Evolutionary conservation across 2,329 filamentous ascomycete species (phyloP).

Genomic region (Colletotrichum graminicola): DNA sequence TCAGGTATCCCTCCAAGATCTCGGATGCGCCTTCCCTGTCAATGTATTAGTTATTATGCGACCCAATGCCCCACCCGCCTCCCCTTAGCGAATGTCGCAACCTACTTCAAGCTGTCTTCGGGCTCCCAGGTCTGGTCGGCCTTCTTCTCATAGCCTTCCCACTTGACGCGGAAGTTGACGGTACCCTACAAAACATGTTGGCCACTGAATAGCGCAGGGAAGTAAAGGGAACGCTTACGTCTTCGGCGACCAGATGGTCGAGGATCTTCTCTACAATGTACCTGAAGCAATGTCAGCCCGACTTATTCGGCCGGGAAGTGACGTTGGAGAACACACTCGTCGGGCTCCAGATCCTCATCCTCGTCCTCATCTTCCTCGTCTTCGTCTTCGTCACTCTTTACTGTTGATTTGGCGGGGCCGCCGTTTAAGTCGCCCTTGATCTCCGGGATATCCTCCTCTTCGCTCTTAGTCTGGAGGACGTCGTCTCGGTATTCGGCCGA

Average conservation of each 20-base stretch:
- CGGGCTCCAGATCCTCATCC: slow-evolving; percentile 56
- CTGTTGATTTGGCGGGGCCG: slow-evolving; percentile 42
- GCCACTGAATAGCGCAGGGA: slow-evolving; percentile 1
- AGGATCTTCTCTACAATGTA: slow-evolving; percentile 82
- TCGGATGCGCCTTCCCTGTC: slow-evolving; percentile 68
- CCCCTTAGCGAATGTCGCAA: slow-evolving; percentile 7
- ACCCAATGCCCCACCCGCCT: not conserved
- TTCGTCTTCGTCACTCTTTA: slow-evolving; percentile 47
- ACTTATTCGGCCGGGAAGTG: not conserved
- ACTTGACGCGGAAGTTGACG: slow-evolving; percentile 79
- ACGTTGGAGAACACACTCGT: slow-evolving; percentile 45
- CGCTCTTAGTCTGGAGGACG: slow-evolving; percentile 28
- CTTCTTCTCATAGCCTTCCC: slow-evolving; percentile 81
- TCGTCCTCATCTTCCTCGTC: slow-evolving; percentile 54
- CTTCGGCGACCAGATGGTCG: slow-evolving; percentile 70
- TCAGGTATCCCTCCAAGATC: slow-evolving; percentile 74
- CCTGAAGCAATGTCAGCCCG: slow-evolving; percentile 55
- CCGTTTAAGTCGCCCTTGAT: slow-evolving; percentile 33
- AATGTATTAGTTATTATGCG: slow-evolving; percentile 9
- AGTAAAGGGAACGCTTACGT: slow-evolving; percentile 55
- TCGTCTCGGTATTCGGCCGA: slow-evolving; percentile 29
- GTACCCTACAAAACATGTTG: slow-evolving; percentile 54
- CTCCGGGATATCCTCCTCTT: slow-evolving; percentile 13
- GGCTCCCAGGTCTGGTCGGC: slow-evolving; percentile 84
- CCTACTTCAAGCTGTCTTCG: slow-evolving; percentile 75